Evolutionary conservation across 139 green algal species (phyloP).

Genomic region (Haematococcus sp.): DNA sequence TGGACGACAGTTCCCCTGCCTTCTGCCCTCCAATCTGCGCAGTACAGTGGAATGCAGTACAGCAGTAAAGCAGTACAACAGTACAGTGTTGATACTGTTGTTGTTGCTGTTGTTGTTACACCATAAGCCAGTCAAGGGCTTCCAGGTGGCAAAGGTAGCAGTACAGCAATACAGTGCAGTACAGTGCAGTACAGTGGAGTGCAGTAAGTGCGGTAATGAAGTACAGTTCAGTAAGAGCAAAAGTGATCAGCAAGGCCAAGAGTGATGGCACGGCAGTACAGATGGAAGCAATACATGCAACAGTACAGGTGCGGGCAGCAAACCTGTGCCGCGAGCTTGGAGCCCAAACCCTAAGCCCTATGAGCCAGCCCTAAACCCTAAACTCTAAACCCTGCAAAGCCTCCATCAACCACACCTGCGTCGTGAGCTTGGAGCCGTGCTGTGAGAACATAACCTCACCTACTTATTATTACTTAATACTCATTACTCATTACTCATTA

Average conservation of each 20-base stretch:
- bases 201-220: too few species aligned
- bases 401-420: constrained; percentile 5
- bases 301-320: not conserved
- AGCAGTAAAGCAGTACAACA: constrained; percentile 7
- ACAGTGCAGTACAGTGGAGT: too few species aligned
- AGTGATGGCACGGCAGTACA: too few species aligned
- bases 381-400: not conserved
- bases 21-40: not conserved
- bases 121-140: too few species aligned
- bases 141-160: too few species aligned
- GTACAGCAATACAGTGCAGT: too few species aligned
- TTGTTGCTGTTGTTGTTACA: too few species aligned
- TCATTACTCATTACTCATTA: not conserved
- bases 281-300: too few species aligned
- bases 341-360: not conserved
- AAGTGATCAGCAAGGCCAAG: too few species aligned
- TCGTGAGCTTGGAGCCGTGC: constrained; percentile 46
- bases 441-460: constrained; percentile 54
- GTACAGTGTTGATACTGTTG: not conserved
- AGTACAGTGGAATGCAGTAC: not conserved
- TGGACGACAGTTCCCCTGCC: constrained; percentile 30
- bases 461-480: not conserved
- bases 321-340: not conserved
- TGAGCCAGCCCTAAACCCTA: not conserved
- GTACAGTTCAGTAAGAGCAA: too few species aligned